These are phyloP conservation scores for Brassica cretica DNA, from an alignment of 345 rosid genomes.

Conservation along the genomic window DNA sequence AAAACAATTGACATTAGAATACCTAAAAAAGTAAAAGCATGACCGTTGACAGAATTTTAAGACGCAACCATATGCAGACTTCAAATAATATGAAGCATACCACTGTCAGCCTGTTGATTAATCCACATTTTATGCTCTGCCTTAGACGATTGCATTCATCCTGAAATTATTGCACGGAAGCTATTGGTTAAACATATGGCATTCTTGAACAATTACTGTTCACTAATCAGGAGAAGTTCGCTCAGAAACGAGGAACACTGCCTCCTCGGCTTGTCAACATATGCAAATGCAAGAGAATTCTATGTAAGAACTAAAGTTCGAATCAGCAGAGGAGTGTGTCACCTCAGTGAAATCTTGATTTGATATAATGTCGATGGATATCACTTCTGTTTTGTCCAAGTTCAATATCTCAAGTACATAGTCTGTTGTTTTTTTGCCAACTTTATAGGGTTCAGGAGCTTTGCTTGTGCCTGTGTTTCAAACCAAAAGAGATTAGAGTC, in stretches of 20 bases:
- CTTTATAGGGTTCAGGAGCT: conserved; percentile 80
- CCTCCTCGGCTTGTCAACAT: conserved; percentile 12
- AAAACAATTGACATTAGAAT: conserved; percentile 38
- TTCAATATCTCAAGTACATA: conserved; percentile 82
- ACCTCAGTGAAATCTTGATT: conserved; percentile 99
- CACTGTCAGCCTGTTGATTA: conserved; percentile 85
- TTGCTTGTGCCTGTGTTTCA: conserved; percentile 73
- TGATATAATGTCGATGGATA: conserved; percentile 88
- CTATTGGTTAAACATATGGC: conserved; percentile 18
- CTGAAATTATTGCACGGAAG: conserved; percentile 44
- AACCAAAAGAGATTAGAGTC: conserved; percentile 23
- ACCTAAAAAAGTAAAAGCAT: conserved; percentile 7
- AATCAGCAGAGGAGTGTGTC: conserved; percentile 27
- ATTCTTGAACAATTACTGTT: not conserved
- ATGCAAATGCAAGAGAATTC: conserved; percentile 25
- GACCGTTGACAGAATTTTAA: not conserved
- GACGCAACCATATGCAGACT: conserved; percentile 2
- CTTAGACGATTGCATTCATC: conserved; percentile 98
- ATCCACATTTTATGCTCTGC: conserved; percentile 97
- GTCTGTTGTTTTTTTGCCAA: conserved; percentile 80
- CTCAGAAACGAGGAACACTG: conserved; percentile 14
- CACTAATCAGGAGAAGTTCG: not conserved
- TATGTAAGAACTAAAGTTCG: not conserved
- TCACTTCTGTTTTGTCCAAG: conserved; percentile 82
- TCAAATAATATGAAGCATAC: conserved; percentile 45